phyloP scores from a whole-genome alignment of 345 rosid species.

The Xanthoceras sorbifolium region DNA sequence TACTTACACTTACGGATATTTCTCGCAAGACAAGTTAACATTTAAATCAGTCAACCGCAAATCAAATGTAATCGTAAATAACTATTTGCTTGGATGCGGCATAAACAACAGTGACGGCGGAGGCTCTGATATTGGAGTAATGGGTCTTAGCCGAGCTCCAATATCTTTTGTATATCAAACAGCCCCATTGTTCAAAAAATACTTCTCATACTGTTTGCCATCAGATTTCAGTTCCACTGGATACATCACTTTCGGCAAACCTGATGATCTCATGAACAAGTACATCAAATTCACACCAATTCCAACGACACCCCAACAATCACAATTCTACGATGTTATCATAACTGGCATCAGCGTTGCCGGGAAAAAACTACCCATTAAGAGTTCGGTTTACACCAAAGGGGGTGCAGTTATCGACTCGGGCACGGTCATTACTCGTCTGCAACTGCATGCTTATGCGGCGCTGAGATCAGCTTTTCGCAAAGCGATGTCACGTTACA shows the following conservation, averaged over 20 bases:
- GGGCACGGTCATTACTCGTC: slow-evolving; percentile 32
- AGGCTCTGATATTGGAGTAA: background rate
- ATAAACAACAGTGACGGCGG: slow-evolving; percentile 19
- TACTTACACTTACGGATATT: slow-evolving; percentile 15
- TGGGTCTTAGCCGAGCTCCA: background rate
- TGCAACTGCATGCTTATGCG: slow-evolving; percentile 31
- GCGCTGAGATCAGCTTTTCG: slow-evolving; percentile 17
- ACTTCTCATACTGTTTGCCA: slow-evolving; percentile 41
- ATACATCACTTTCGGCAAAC: slow-evolving; percentile 28
- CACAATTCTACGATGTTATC: slow-evolving; percentile 29
- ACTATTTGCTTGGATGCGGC: slow-evolving; percentile 37
- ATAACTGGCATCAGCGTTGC: slow-evolving; percentile 25
- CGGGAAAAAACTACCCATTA: slow-evolving; percentile 9
- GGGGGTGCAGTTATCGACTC: slow-evolving; percentile 31
- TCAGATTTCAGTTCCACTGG: slow-evolving; percentile 29
- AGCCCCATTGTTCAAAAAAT: slow-evolving; percentile 15
- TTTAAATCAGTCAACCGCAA: background rate
- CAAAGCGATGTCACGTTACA: slow-evolving; percentile 26
- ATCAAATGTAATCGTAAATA: background rate
- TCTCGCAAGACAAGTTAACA: background rate
- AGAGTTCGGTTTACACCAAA: background rate
- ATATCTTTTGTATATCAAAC: slow-evolving; percentile 29
- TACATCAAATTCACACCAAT: slow-evolving; percentile 29
- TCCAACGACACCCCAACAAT: background rate
- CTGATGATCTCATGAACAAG: background rate